Evolutionary conservation across 495 filamentous ascomycete genomes (phyloP).

Genomic region (Xylaria acuta): DNA sequence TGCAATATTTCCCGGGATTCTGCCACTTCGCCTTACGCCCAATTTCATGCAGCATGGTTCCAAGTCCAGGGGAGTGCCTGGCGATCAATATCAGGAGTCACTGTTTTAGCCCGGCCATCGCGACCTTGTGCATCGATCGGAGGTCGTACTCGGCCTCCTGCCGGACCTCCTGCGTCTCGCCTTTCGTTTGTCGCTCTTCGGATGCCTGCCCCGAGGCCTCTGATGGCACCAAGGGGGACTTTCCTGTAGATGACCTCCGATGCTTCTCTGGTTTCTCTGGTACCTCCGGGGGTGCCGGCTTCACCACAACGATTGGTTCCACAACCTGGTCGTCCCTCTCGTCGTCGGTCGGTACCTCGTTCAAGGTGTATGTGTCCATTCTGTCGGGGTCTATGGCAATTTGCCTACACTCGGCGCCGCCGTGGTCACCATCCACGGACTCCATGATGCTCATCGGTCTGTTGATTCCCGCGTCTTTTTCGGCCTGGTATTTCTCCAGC

Average conservation of each 20-base stretch:
- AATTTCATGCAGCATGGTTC: constrained; percentile 24
- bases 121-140: constrained; percentile 42
- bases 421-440: constrained; percentile 23
- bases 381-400: not conserved
- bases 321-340: constrained; percentile 6
- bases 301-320: not conserved
- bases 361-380: constrained; percentile 22
- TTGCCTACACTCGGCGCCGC: constrained; percentile 22
- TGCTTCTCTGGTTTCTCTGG: constrained; percentile 11
- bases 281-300: constrained; percentile 1
- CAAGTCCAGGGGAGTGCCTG: constrained; percentile 1
- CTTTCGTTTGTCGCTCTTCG: constrained; percentile 17
- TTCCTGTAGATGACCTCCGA: constrained; percentile 19
- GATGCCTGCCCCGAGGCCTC: constrained; percentile 14
- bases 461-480: constrained; percentile 25
- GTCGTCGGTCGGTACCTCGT: constrained; percentile 23
- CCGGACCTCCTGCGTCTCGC: constrained; percentile 15
- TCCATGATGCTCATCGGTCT: constrained; percentile 26
- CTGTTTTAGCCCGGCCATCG: constrained; percentile 40
- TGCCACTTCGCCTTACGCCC: constrained; percentile 26
- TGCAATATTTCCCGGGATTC: constrained; percentile 18
- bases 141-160: constrained; percentile 36
- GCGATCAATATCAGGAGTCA: constrained; percentile 36
- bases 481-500: constrained; percentile 39
- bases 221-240: not conserved